Evolutionary conservation across 768 basidiomycete genomes (phyloP).

Genomic region (Paxillus involutus): DNA sequence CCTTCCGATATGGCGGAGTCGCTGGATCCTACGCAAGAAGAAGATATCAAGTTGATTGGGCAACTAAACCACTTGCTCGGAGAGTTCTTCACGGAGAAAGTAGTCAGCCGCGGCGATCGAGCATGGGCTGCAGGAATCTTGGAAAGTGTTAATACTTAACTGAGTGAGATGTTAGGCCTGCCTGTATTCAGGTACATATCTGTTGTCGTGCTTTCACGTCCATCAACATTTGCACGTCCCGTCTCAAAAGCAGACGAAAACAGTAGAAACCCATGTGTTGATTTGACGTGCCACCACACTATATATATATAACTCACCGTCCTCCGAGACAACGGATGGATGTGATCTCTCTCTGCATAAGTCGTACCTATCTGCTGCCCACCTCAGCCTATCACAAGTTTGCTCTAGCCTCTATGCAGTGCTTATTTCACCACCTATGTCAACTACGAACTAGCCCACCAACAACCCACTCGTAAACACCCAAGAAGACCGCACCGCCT

Average conservation of each 20-base stretch:
- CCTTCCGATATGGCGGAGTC: conserved; percentile 59
- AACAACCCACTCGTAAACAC: conserved; percentile 88
- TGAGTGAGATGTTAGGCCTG: conserved; percentile 6
- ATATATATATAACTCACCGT: too few relatives aligned
- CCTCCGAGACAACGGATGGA: too few relatives aligned
- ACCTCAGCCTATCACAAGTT: background rate
- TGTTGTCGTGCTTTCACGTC: too few relatives aligned
- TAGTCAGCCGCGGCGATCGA: conserved; percentile 50
- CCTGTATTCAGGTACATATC: background rate
- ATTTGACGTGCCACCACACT: too few relatives aligned
- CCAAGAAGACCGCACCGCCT: conserved; percentile 95
- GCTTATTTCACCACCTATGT: background rate
- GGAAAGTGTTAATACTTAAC: conserved; percentile 21
- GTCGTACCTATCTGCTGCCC: too few relatives aligned
- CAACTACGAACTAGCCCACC: conserved; percentile 42
- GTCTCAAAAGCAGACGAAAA: too few relatives aligned
- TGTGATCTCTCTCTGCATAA: too few relatives aligned
- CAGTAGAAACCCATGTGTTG: too few relatives aligned
- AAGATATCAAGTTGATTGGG: conserved; percentile 46
- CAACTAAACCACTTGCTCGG: conserved; percentile 59
- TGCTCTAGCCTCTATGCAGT: background rate
- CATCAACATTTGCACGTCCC: too few relatives aligned
- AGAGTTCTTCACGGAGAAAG: conserved; percentile 55
- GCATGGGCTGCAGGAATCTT: conserved; percentile 66
- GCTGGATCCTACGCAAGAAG: conserved; percentile 47